These are phyloP conservation scores for Sphagnurus paluster DNA, from an alignment of 1,284 basidiomycete genomes.

Conservation along the genomic window DNA sequence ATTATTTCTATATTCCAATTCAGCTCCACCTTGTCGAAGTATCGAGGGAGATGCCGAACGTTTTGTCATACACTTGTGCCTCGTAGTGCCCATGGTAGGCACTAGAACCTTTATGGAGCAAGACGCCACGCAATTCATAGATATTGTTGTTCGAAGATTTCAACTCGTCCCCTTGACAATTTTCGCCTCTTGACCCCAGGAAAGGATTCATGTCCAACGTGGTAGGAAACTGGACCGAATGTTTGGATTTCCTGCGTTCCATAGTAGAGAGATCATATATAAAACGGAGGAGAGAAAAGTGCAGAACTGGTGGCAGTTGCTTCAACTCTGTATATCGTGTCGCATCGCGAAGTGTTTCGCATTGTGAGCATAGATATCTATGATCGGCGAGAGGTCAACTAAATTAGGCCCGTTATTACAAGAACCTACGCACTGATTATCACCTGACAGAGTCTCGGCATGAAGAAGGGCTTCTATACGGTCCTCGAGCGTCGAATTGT, in stretches of 20 bases:
- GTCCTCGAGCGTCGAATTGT: slow-evolving; percentile 71
- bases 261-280: slow-evolving; percentile 78
- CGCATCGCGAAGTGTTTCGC: slow-evolving; percentile 72
- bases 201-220: slow-evolving; percentile 74
- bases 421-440: slow-evolving; percentile 64
- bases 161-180: slow-evolving; percentile 13
- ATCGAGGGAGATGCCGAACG: slow-evolving; percentile 40
- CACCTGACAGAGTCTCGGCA: slow-evolving; percentile 73
- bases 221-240: slow-evolving; percentile 72
- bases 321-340: slow-evolving; percentile 70
- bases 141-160: slow-evolving; percentile 30
- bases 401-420: slow-evolving; percentile 1
- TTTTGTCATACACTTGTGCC: slow-evolving; percentile 80
- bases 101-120: slow-evolving; percentile 83
- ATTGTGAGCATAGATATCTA: slow-evolving; percentile 80
- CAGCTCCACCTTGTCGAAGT: slow-evolving; percentile 10
- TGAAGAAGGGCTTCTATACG: slow-evolving; percentile 62
- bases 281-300: slow-evolving; percentile 89
- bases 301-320: slow-evolving; percentile 78
- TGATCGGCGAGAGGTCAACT: background rate
- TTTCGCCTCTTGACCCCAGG: slow-evolving; percentile 34
- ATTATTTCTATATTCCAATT: slow-evolving; percentile 45
- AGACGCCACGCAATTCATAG: slow-evolving; percentile 81
- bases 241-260: slow-evolving; percentile 84
- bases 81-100: slow-evolving; percentile 94